Evolutionary conservation across 1,284 basidiomycete genomes (phyloP), one percentile per base, ranked within the genome.

Genomic region (Meira nashicola): DNA sequence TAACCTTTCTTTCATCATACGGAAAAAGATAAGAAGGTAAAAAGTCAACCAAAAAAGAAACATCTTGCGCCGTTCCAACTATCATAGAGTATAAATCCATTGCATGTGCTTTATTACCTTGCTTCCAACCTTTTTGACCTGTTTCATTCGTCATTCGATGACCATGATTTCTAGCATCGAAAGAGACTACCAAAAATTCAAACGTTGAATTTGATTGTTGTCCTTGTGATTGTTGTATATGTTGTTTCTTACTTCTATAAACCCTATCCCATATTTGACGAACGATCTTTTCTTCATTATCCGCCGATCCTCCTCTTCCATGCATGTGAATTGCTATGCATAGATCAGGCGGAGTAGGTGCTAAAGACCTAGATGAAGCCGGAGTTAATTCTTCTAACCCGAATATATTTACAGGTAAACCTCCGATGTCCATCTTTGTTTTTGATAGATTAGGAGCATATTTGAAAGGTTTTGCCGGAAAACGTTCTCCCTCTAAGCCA

Each of bases 21-120:
- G 90, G 90, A 74, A 88, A 94, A 21, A 94, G 79, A 76, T 87
- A 89, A 1, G 86, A 76, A 0, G 87, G 85, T 2, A 94, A 81
- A 72, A 90, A 88, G 74, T 92, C 88, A 63, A 92, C 87, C 59
- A 94, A 76, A 78, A 88, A 86, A 0, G 86, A 86, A 8, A 90
- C 83, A 71, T 94, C 92, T 49, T 83, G 81, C 2, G 86, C 85
- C 0, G 88, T 88, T 10, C 54, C 57, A 19, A 54, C 41, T 39
- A 73, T 69, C 66, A 79, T 79, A 1, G 76, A 70, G 57, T 79
- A 73, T 58, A 80, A 73, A 55, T 80, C 79, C 41, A 73, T 64
- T 33, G 67, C 76, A 57, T 77, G 76, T 8, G 51, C 59, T 3
- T 61, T 21, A 63, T 70, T 70, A 59, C 73, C 76, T 48, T 78